Evolutionary conservation across 2,329 filamentous ascomycete genomes (phyloP), one percentile per base, ranked within the genome.

Genomic region (Sclerotiophoma versabilis): DNA sequence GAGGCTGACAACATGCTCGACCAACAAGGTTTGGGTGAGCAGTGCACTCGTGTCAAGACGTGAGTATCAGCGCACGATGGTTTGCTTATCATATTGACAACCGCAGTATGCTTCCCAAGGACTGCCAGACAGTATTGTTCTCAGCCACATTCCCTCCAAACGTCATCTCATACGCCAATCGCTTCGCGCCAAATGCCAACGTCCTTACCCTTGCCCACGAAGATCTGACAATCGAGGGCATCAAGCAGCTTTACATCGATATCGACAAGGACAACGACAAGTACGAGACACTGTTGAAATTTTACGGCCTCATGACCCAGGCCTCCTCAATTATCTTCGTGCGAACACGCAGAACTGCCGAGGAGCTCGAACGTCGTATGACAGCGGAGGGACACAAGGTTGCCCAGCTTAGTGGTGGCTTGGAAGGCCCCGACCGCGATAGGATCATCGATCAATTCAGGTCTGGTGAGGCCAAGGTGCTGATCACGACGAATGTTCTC

Each of bases 1-100:
- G 95, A 99, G 79, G 95, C 95, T 52, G 95, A 99, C 79, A 98
- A 97, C 79, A 99, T 99, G 95, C 81, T 99, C 56, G 95, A 98
- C 71, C 89, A 93, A 76, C 92, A 96, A 77, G 93, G 95, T 45
- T 82, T 99, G 49, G 95, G 95, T 46, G 95, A 98, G 54, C 95
- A 99, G 78, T 98, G 93, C 76, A 85, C 92, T 66, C 87, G 93
- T 63, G 91, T 97, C 65, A 96, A 96, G 80, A 77, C 78, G 91
- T 95, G 77, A 68, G 87, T 79, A n/a, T 23, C 37, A 22, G 14
- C 33, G 12, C 33, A 33, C 17, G 8, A 25, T 4, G 3, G 22
- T 38, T 20, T 17, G 11, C 12, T 12, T 36, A 0, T 14, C 5
- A 12, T 42, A 60, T 75, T 80, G 71, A 80, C 60, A 47, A 32